Evolutionary conservation across 768 basidiomycete species (phyloP).

Genomic region (Pisolithus albus): DNA sequence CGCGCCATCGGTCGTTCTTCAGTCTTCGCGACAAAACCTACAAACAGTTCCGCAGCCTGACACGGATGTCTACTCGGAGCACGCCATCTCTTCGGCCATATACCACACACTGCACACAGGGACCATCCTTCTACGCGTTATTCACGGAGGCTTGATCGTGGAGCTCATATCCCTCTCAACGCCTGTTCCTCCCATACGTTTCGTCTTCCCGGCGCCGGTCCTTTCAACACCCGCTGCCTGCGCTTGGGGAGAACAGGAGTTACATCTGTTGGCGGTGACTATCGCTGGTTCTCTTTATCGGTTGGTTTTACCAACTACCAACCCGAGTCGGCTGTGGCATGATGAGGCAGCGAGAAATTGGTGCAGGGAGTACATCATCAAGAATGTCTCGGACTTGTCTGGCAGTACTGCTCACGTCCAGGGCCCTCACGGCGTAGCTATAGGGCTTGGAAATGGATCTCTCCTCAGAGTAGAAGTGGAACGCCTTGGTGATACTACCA

Average conservation of each 20-base stretch:
- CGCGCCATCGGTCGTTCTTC: conserved; percentile 45
- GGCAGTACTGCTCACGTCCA: conserved; percentile 57
- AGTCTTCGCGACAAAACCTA: conserved; percentile 51
- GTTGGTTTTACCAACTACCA: conserved; percentile 55
- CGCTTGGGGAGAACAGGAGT: conserved; percentile 36
- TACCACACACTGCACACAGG: conserved; percentile 54
- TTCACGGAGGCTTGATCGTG: conserved; percentile 66
- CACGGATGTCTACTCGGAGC: conserved; percentile 51
- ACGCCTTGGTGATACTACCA: conserved; percentile 43
- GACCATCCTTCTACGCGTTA: conserved; percentile 63
- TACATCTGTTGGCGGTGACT: conserved; percentile 71
- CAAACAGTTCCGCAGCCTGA: conserved; percentile 39
- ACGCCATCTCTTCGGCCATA: conserved; percentile 60
- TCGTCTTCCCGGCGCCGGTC: conserved; percentile 69
- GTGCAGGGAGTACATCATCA: conserved; percentile 63
- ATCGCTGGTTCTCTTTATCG: conserved; percentile 66
- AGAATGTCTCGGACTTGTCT: conserved; percentile 39
- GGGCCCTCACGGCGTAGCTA: conserved; percentile 57
- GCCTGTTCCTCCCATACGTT: conserved; percentile 59
- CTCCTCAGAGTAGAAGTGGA: conserved; percentile 67
- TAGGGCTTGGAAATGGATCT: conserved; percentile 54
- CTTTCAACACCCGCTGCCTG: conserved; percentile 61
- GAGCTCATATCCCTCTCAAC: conserved; percentile 73
- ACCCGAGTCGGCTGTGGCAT: conserved; percentile 51
- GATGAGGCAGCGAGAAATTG: conserved; percentile 47